Percentiles rank a stretch among this genome's conserved stretches.
phyloP scores from a whole-genome alignment of 2,329 filamentous ascomycete species.

The Fulvia fulva region DNA sequence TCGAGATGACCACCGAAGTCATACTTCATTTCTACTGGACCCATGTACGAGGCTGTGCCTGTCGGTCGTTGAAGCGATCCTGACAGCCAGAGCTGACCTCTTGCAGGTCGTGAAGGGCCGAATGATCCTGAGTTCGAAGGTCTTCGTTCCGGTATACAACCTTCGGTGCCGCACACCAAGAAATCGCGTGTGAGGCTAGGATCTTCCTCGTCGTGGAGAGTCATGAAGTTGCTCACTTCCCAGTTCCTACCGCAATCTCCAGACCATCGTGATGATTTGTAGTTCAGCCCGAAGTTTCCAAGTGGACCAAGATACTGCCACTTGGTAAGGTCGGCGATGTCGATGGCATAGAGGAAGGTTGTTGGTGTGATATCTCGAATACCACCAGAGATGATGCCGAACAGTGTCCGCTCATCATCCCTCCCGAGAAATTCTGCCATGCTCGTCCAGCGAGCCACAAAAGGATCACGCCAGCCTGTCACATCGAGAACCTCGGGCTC shows the following conservation, averaged over 20 bases:
- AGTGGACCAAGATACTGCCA: slow-evolving; percentile 48
- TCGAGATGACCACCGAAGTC: slow-evolving; percentile 46
- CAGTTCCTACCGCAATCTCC: slow-evolving; percentile 51
- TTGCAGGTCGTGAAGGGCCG: slow-evolving; percentile 25
- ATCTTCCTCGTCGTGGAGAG: slow-evolving; percentile 34
- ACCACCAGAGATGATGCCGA: slow-evolving; percentile 50
- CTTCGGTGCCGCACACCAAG: slow-evolving; percentile 47
- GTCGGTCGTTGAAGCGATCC: slow-evolving; percentile 28
- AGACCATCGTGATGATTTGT: slow-evolving; percentile 43
- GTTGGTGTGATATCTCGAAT: slow-evolving; percentile 41
- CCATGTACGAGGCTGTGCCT: background rate
- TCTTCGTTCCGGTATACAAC: slow-evolving; percentile 29
- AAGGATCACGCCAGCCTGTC: slow-evolving; percentile 44
- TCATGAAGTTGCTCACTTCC: slow-evolving; percentile 49
- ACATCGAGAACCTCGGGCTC: slow-evolving; percentile 35
- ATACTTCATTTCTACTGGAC: slow-evolving; percentile 31
- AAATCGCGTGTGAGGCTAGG: slow-evolving; percentile 36
- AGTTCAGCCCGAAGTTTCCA: slow-evolving; percentile 39
- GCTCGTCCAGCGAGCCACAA: slow-evolving; percentile 31
- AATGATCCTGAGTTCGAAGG: slow-evolving; percentile 16
- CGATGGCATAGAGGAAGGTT: slow-evolving; percentile 46
- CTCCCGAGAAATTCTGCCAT: slow-evolving; percentile 21
- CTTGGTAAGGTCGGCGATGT: slow-evolving; percentile 37
- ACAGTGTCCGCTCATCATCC: slow-evolving; percentile 31
- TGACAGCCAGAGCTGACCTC: slow-evolving; percentile 46